phyloP scores from a whole-genome alignment of 108 stramenopile genomes.

The Pseudonitzschia multiseries region DNA sequence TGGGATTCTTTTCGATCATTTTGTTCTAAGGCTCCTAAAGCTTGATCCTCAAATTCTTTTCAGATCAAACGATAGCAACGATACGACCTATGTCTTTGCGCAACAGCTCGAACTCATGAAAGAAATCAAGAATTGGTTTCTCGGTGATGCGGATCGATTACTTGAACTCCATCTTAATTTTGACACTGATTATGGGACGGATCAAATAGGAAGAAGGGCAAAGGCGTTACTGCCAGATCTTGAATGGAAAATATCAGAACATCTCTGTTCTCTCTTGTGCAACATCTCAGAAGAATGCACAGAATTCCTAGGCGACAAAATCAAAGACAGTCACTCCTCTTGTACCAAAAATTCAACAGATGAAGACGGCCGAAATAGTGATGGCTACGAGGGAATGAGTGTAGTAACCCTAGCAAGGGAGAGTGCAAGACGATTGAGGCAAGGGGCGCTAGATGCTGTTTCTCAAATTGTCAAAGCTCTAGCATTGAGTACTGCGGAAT shows the following conservation, averaged over 20 bases:
- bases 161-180: slow-evolving; percentile 81
- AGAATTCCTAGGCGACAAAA: slow-evolving; percentile 71
- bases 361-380: slow-evolving; percentile 11
- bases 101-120: slow-evolving; percentile 80
- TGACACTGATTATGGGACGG: slow-evolving; percentile 51
- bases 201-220: slow-evolving; percentile 8
- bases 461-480: slow-evolving; percentile 46
- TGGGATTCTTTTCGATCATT: slow-evolving; percentile 85
- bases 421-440: slow-evolving; percentile 63
- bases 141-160: slow-evolving; percentile 53
- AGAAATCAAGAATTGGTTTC: slow-evolving; percentile 79
- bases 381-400: slow-evolving; percentile 27
- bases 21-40: slow-evolving; percentile 61
- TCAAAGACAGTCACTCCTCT: slow-evolving; percentile 34
- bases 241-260: slow-evolving; percentile 67
- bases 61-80: slow-evolving; percentile 18
- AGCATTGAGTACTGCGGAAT: slow-evolving; percentile 32
- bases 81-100: slow-evolving; percentile 47
- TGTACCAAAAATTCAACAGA: slow-evolving; percentile 14
- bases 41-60: slow-evolving; percentile 73
- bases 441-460: slow-evolving; percentile 69
- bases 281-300: slow-evolving; percentile 72
- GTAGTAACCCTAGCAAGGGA: slow-evolving; percentile 51
- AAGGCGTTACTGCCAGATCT: slow-evolving; percentile 47
- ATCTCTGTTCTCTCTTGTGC: slow-evolving; percentile 68